Base-by-base conservation (phyloP, 1,284 basidiomycete species). In the Lentinus polychrous region DNA sequence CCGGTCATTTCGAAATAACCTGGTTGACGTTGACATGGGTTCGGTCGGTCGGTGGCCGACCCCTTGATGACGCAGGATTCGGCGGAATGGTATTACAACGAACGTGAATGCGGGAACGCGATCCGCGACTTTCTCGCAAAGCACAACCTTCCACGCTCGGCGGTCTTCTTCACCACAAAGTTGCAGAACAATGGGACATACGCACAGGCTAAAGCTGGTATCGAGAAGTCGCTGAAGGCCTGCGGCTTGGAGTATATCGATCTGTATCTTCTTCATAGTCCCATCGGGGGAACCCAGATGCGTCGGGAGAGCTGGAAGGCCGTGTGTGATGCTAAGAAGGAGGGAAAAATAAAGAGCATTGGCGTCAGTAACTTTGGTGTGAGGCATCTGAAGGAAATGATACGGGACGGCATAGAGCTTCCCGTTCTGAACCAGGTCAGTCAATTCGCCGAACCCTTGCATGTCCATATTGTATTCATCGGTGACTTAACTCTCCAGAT, bases 301-400 rank as follows among this genome's bases (percentile, higher is more conserved):
- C 72, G 83, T 8, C 63, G 69, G 20, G 75, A 81, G 46, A 76
- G 78, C 48, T 84, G 79, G 75, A 64, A 70, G 47, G 79, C 75
- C 0, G 69, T 78, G 12, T 71, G 75, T 42, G 73, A 79, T 53
- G 75, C 73, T 7, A 75, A 82, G 61, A 76, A 77, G 50, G 75
- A 76, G 54, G 84, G 86, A 0, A 69, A 75, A 54, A 58, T 86
- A 22, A 76, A 70, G 55, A 79, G 78, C 55, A 78, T 86, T 33
- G 86, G 86, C 8, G 81, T 90, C 42, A 83, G 80, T 53, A 87
- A 81, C 52, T 89, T 78, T 63, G 79, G 82, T 8, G 70, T 85
- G 15, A 66, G 73, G 44, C 87, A 90, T 60, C 70, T 90, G 51
- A 57, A 78, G 52, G 78, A 83, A 52, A 71, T 90, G 44, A 59